Base-by-base conservation (phyloP, 352 stramenopile genomes). In the Globisporangium carolinianum region DNA sequence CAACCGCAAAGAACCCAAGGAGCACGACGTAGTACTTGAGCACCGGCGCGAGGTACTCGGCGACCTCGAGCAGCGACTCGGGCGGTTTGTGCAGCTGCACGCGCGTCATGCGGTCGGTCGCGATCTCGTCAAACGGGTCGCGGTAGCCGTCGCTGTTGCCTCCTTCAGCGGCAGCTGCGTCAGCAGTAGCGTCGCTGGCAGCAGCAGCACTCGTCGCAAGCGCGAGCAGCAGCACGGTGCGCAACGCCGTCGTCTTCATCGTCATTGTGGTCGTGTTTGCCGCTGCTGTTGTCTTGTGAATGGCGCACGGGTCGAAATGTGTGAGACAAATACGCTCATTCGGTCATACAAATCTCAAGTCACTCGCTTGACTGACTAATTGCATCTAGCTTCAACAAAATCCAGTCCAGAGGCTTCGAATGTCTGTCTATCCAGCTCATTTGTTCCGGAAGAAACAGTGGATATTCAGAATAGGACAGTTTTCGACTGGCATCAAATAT, bases 11-110 rank as follows among this genome's bases (percentile, higher is more conserved):
- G 43, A 89, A 56, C 9, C 73, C 63, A 17, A 89, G 51, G 10
- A 92, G 61, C 49, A 83, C 65, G 46, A 76, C 62, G 58, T 90
- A 92, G 67, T 90, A 90, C 73, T 92, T 90, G 53, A 79, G 37
- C 58, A 92, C 74, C n/a, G 82, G 82, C 53, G 73, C 62, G 7
- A 92, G 51, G 17, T 77, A 53, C 60, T 63, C 61, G 18, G 63
- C 50, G 57, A 89, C 86, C 18, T 90, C 79, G 49, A 84, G 64
- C 6, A 88, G 56, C 53, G 79, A 76, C 35, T 73, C 66, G 8
- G 76, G 63, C 24, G 76, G 60, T 58, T 66, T 65, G 24, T 60
- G 52, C 39, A 11, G 35, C 35, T 51, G 24, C 12, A 63, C 9
- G 11, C 12, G 45, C 51, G 24, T 46, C 57, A 15, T 35, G 36